These are phyloP conservation scores for Botrytis sinoallii DNA, from an alignment of 2,329 filamentous ascomycete genomes.

Conservation along the genomic window DNA sequence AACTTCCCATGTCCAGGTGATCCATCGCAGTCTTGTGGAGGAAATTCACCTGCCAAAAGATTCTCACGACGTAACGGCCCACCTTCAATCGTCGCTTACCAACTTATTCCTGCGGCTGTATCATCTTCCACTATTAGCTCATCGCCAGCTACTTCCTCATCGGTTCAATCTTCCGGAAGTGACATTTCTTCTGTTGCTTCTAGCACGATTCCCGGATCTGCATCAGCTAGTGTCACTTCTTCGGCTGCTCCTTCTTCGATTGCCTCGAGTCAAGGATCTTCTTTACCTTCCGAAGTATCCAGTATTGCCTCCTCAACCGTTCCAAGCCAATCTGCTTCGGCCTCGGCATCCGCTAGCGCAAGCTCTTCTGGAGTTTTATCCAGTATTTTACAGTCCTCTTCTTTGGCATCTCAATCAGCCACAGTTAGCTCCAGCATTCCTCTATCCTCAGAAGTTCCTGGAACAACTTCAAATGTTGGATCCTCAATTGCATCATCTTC, in stretches of 20 bases:
- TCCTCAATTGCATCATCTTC: background rate
- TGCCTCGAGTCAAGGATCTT: background rate
- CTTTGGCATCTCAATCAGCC: background rate
- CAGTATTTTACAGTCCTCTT: background rate
- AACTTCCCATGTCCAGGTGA: conserved; percentile 9
- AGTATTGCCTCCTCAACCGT: background rate
- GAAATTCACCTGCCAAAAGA: background rate
- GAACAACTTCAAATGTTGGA: background rate
- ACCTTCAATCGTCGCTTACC: conserved; percentile 3
- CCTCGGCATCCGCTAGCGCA: background rate
- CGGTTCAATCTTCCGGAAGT: background rate
- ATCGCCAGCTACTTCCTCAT: background rate
- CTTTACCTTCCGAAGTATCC: background rate
- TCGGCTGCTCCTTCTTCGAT: background rate
- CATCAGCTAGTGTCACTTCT: background rate
- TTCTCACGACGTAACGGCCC: background rate
- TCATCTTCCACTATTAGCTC: conserved; percentile 1
- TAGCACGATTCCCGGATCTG: background rate
- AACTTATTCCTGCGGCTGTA: background rate
- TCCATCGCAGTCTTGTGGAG: conserved; percentile 8
- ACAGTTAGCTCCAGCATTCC: background rate
- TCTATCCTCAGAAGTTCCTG: background rate
- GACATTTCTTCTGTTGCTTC: background rate
- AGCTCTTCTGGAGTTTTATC: background rate
- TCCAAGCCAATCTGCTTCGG: background rate